Conservation (phyloP, 2,329 filamentous ascomycete genomes). For the Plenodomus lindquistii region DNA sequence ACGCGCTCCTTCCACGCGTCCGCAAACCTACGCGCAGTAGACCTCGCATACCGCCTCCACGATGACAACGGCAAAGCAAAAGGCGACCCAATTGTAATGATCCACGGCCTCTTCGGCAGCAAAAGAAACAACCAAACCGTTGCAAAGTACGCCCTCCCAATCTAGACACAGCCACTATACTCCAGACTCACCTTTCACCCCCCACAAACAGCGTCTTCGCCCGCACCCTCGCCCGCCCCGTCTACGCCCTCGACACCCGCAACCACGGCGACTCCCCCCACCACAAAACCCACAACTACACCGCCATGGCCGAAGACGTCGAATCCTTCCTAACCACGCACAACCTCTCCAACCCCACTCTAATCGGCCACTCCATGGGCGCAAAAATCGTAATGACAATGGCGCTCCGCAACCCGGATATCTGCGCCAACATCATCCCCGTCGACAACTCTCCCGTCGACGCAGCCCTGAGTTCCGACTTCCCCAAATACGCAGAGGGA, state of each 20-base stretch:
- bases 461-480: conserved; percentile 72
- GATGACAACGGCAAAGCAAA: conserved; percentile 40
- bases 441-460: conserved; percentile 94
- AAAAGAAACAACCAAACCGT: conserved; percentile 95
- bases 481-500: conserved; percentile 77
- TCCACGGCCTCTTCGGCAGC: conserved; percentile 92
- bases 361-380: conserved; percentile 97
- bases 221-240: conserved; percentile 74
- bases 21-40: conserved; percentile 23
- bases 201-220: conserved; percentile 67
- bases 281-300: conserved; percentile 74
- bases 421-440: conserved; percentile 72
- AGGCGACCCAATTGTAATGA: conserved; percentile 76
- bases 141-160: conserved; percentile 68
- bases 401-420: conserved; percentile 69
- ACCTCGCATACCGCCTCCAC: conserved; percentile 42
- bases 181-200: neutral
- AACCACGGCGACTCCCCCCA: conserved; percentile 95
- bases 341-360: conserved; percentile 67
- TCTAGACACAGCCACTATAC: neutral
- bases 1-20: conserved; percentile 35
- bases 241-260: conserved; percentile 86
- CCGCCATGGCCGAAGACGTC: conserved; percentile 80
- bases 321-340: conserved; percentile 76
- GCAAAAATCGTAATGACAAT: conserved; percentile 92